Percentiles rank a stretch among this genome's conserved stretches.
Conservation (phyloP, 179 eudicot genomes). For the Camellia oleifera region DNA sequence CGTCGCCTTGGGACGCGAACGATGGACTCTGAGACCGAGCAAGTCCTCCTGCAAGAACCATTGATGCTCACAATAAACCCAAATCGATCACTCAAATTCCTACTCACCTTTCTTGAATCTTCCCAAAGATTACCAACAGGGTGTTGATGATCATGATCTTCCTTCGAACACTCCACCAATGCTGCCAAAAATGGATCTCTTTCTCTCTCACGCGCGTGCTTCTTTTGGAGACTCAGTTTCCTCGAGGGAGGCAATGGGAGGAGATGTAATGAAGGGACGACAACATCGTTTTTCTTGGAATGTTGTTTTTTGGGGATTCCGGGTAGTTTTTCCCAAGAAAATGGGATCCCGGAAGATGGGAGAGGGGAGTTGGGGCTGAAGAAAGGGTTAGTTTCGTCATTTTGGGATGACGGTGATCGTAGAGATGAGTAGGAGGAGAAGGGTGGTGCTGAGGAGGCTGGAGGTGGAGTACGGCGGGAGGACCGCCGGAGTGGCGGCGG, state of each 20-base stretch:
- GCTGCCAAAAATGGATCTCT: constrained; percentile 68
- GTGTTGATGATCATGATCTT: constrained; percentile 19
- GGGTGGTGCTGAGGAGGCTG: constrained; percentile 27
- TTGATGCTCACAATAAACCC: constrained; percentile 38
- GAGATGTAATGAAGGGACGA: constrained; percentile 9
- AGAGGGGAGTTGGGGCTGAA: constrained; percentile 32
- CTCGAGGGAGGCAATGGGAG: constrained; percentile 54
- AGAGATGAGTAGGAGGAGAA: constrained; percentile 35
- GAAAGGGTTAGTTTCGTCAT: constrained; percentile 8
- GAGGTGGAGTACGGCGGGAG: constrained; percentile 23
- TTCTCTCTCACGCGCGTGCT: constrained; percentile 23
- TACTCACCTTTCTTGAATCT: constrained; percentile 18
- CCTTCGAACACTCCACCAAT: constrained; percentile 57
- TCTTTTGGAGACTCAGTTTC: constrained; percentile 14
- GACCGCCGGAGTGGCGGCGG: constrained; percentile 16
- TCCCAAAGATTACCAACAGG: constrained; percentile 18
- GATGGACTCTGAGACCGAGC: constrained; percentile 51
- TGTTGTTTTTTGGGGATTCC: constrained; percentile 53
- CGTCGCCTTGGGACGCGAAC: constrained; percentile 48
- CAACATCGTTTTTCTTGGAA: constrained; percentile 19
- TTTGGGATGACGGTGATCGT: constrained; percentile 13
- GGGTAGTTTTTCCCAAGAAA: constrained; percentile 67
- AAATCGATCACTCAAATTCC: constrained; percentile 37
- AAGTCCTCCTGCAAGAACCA: constrained; percentile 54
- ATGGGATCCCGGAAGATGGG: constrained; percentile 41